These are phyloP conservation scores for Besnoitia besnoiti DNA, from an alignment of 169 alveolate genomes.

Conservation along the genomic window DNA sequence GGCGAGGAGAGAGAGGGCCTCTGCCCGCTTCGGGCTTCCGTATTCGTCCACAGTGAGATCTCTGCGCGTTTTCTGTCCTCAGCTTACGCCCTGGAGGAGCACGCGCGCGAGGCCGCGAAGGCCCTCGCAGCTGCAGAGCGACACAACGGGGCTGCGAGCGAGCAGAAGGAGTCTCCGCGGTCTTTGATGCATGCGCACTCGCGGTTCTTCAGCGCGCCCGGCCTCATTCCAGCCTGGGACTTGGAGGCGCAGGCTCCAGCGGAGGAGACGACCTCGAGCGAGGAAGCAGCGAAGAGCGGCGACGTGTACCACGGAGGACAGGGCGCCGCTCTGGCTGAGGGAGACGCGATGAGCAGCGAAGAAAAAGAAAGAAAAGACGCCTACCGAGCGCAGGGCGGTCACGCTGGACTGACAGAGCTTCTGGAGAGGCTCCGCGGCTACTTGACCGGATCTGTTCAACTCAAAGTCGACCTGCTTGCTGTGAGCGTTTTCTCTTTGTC, in stretches of 20 bases:
- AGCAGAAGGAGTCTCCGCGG: too few species aligned
- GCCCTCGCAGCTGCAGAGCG: background rate
- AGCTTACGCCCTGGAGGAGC: background rate
- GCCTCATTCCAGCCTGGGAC: background rate
- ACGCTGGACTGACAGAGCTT: background rate
- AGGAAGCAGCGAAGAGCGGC: too few species aligned
- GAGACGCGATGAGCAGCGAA: background rate
- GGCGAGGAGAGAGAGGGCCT: background rate
- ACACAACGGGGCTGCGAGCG: background rate
- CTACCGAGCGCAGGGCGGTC: background rate
- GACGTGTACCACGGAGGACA: too few species aligned
- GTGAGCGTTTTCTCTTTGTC: too few species aligned
- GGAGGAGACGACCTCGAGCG: too few species aligned
- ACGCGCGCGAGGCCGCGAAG: background rate
- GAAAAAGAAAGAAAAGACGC: background rate
- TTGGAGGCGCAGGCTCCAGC: too few species aligned
- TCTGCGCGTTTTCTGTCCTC: background rate
- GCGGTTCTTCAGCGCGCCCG: background rate
- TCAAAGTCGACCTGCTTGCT: background rate
- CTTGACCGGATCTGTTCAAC: background rate
- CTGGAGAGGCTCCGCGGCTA: slow-evolving; percentile 14
- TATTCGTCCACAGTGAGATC: too few species aligned
- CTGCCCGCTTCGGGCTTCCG: too few species aligned
- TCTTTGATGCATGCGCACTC: background rate
- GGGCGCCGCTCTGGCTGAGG: too few species aligned